Evolutionary conservation across 2,329 filamentous ascomycete genomes (phyloP).

Genomic region (Colletotrichum brevisporum): DNA sequence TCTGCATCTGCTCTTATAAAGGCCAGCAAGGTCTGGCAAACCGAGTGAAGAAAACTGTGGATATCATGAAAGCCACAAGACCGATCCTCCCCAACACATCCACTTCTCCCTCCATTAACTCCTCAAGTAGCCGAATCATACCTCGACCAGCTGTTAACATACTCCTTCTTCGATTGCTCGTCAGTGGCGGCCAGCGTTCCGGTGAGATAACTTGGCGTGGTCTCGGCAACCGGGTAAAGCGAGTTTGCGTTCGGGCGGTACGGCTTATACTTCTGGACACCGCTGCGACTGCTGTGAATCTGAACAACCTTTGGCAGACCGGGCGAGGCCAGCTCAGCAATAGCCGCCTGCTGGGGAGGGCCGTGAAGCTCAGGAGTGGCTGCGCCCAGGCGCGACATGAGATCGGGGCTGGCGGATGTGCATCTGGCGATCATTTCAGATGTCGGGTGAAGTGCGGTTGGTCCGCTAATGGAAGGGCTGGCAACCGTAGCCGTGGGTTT

Average conservation of each 20-base stretch:
- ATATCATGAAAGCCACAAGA: constrained; percentile 26
- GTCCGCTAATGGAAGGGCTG: no score
- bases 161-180: constrained; percentile 18
- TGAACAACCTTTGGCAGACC: constrained; percentile 39
- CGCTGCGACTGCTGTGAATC: constrained; percentile 38
- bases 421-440: constrained; percentile 1
- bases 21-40: constrained; percentile 16
- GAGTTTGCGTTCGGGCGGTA: constrained; percentile 25
- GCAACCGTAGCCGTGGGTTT: no score
- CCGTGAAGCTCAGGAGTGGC: constrained; percentile 41
- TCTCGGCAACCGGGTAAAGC: constrained; percentile 28
- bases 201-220: constrained; percentile 25
- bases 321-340: constrained; percentile 39
- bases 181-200: constrained; percentile 30
- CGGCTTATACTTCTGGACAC: constrained; percentile 35
- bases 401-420: constrained; percentile 19
- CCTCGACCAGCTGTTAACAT: constrained; percentile 35
- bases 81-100: not conserved
- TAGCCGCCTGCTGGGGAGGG: constrained; percentile 37
- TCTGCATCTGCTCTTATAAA: constrained; percentile 27
- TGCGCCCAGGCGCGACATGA: constrained; percentile 28
- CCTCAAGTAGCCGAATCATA: constrained; percentile 26
- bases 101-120: not conserved
- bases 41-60: constrained; percentile 27
- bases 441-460: not conserved